Percentiles rank a stretch among this genome's conserved stretches.
Evolutionary conservation across 225 moss, liverwort and hornwort species (phyloP).

Genomic region (Sphagnum contortum): DNA sequence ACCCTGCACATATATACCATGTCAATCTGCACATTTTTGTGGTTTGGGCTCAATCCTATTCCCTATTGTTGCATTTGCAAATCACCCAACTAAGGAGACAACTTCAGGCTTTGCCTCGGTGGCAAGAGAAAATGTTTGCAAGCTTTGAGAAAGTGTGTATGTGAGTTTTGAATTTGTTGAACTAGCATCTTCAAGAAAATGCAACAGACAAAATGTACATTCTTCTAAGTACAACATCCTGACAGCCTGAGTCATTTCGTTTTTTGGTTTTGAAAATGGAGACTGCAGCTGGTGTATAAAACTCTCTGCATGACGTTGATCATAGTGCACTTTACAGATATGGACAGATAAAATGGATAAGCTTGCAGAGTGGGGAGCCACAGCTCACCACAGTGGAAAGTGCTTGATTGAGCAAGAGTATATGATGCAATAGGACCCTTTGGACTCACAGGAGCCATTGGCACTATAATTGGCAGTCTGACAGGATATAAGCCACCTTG

Average conservation of each 20-base stretch:
- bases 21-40: too few relatives aligned
- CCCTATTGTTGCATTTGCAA: too few relatives aligned
- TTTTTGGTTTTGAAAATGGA: background rate
- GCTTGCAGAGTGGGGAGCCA: constrained; percentile 95
- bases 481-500: constrained; percentile 31
- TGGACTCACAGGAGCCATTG: constrained; percentile 57
- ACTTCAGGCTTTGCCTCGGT: too few relatives aligned
- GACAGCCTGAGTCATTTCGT: background rate
- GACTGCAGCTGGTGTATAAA: background rate
- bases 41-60: too few relatives aligned
- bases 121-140: too few relatives aligned
- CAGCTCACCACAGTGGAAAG: constrained; percentile 84
- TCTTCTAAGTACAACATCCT: constrained; percentile 62
- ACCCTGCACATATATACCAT: too few relatives aligned
- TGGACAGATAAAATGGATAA: constrained; percentile 99
- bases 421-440: constrained; percentile 49
- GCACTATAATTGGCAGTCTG: constrained; percentile 36
- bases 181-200: constrained; percentile 89
- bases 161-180: constrained; percentile 6
- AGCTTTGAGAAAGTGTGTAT: too few relatives aligned
- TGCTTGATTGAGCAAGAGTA: constrained; percentile 46
- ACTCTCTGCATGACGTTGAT: background rate
- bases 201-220: constrained; percentile 67
- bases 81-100: too few relatives aligned
- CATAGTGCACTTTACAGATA: constrained; percentile 35